Evolutionary conservation across 441 rosid species (phyloP).

Genomic region (Isatis lusitanica): DNA sequence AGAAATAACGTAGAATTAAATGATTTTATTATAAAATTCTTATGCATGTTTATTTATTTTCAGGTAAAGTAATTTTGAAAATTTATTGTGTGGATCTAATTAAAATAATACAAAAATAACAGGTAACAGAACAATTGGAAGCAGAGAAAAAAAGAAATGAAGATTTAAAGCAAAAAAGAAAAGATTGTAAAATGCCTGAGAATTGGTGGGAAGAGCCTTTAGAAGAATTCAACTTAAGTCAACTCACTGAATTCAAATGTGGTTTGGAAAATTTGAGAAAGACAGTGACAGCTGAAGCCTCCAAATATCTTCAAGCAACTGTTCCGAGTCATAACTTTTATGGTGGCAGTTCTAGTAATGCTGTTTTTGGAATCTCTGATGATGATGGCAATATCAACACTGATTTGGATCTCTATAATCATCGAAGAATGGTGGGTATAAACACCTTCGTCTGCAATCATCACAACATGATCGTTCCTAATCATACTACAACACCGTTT

Average conservation of each 20-base stretch:
- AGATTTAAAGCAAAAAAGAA: slow-evolving; percentile 36
- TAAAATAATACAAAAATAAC: not conserved
- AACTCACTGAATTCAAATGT: slow-evolving; percentile 42
- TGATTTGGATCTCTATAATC: slow-evolving; percentile 12
- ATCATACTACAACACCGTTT: not conserved
- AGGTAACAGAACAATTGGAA: slow-evolving; percentile 25
- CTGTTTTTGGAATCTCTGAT: not conserved
- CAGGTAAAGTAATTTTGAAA: not conserved
- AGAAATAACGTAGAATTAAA: not conserved
- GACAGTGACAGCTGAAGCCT: slow-evolving; percentile 39
- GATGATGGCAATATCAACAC: not conserved
- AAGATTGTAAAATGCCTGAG: slow-evolving; percentile 18
- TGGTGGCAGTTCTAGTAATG: not conserved
- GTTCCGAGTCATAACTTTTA: not conserved
- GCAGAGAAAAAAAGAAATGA: slow-evolving; percentile 39
- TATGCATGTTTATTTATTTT: not conserved
- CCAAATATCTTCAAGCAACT: slow-evolving; percentile 25
- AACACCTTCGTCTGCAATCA: not conserved
- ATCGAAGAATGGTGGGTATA: not conserved
- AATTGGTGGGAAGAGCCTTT: slow-evolving; percentile 53
- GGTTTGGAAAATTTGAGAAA: slow-evolving; percentile 39
- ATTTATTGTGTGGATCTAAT: not conserved
- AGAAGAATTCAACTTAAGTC: slow-evolving; percentile 36
- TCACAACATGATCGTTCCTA: slow-evolving; percentile 7
- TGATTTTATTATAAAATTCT: too few species aligned